These are phyloP conservation scores for Alternaria atra DNA, from an alignment of 2,329 filamentous ascomycete species.

Conservation along the genomic window DNA sequence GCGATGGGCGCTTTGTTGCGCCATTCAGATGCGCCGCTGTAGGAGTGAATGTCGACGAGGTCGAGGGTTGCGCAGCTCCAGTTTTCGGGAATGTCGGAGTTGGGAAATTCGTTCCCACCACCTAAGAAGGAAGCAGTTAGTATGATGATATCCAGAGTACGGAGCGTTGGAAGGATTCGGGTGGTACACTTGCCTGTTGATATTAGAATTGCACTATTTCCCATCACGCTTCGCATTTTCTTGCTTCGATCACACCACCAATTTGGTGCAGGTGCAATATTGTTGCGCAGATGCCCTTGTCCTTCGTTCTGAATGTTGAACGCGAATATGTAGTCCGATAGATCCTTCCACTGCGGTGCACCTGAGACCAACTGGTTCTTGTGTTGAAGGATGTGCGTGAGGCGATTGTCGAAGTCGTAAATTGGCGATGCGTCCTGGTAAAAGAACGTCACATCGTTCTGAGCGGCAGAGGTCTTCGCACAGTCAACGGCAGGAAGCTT, in stretches of 20 bases:
- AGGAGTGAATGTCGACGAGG: slow-evolving; percentile 13
- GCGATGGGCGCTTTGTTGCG: slow-evolving; percentile 12
- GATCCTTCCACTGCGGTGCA: slow-evolving; percentile 5
- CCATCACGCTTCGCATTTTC: slow-evolving; percentile 17
- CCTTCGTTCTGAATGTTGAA: slow-evolving; percentile 19
- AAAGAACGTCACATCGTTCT: slow-evolving; percentile 15
- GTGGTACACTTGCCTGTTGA: slow-evolving; percentile 1
- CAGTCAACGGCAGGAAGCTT: slow-evolving; percentile 1
- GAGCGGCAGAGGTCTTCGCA: neutral
- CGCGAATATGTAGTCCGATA: slow-evolving; percentile 13
- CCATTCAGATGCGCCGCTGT: slow-evolving; percentile 12
- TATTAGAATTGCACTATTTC: slow-evolving; percentile 10
- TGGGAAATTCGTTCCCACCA: neutral
- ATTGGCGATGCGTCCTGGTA: slow-evolving; percentile 18
- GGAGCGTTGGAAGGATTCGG: too few relatives aligned
- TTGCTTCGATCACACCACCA: slow-evolving; percentile 19
- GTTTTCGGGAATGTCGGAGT: neutral
- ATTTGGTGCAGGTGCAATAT: slow-evolving; percentile 7
- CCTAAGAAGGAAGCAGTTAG: neutral
- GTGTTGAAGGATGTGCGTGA: slow-evolving; percentile 8
- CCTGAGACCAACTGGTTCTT: neutral
- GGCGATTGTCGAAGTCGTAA: slow-evolving; percentile 16
- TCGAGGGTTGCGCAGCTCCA: slow-evolving; percentile 5
- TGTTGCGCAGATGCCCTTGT: slow-evolving; percentile 13
- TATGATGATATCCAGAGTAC: too few relatives aligned